These are phyloP conservation scores for Candida albicans DNA, from an alignment of 1,139 yeast genomes.

Conservation along the genomic window DNA sequence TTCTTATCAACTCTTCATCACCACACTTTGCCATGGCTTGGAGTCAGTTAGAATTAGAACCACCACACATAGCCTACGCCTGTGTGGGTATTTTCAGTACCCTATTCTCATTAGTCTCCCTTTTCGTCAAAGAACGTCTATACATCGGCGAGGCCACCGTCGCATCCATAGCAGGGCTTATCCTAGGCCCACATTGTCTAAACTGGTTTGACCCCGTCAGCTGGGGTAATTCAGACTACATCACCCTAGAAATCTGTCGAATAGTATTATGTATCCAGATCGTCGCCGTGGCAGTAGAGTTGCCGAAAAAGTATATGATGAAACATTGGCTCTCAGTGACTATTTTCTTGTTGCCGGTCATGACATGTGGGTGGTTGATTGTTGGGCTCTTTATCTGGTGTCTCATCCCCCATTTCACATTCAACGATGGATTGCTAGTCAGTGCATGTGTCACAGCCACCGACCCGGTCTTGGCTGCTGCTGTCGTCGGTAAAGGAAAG, in stretches of 20 bases:
- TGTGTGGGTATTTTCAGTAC: constrained; percentile 89
- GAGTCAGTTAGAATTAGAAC: constrained; percentile 44
- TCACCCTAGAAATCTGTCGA: constrained; percentile 86
- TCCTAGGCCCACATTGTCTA: constrained; percentile 90
- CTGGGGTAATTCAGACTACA: constrained; percentile 89
- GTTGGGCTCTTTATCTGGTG: constrained; percentile 86
- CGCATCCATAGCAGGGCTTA: constrained; percentile 87
- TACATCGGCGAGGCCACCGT: constrained; percentile 97
- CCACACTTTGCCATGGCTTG: constrained; percentile 29
- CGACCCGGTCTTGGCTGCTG: constrained; percentile 96
- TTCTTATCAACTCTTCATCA: background rate
- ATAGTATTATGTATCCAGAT: constrained; percentile 89
- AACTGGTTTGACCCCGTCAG: constrained; percentile 83
- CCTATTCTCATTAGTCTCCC: constrained; percentile 82
- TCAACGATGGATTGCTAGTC: constrained; percentile 74
- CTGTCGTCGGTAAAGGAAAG: constrained; percentile 96
- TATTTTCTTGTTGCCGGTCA: constrained; percentile 80
- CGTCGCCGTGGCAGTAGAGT: constrained; percentile 95
- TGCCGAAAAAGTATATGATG: constrained; percentile 90
- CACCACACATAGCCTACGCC: constrained; percentile 87
- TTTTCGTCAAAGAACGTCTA: constrained; percentile 83
- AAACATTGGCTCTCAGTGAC: constrained; percentile 87
- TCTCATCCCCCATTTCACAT: constrained; percentile 77
- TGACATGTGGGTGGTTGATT: constrained; percentile 92
- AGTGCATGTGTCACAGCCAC: constrained; percentile 97